Evolutionary conservation across 805 yeast genomes (phyloP).

Genomic region (Wickerhamomyces strasburgensis): DNA sequence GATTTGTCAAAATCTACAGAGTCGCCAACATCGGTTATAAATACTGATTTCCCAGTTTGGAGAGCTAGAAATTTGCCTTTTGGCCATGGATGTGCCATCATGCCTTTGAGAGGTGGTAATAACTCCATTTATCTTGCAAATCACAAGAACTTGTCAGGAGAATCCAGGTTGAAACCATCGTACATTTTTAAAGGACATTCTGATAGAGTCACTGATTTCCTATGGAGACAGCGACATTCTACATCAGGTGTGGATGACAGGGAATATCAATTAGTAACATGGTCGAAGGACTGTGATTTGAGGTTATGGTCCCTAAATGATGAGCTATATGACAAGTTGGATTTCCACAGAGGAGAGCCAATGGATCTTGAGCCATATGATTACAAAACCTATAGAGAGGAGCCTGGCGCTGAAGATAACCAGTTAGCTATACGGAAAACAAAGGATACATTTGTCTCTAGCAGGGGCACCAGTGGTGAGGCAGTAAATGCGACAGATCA

Average conservation of each 20-base stretch:
- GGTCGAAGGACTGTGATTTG: constrained; percentile 87
- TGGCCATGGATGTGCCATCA: constrained; percentile 81
- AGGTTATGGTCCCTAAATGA: constrained; percentile 71
- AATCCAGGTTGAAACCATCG: constrained; percentile 42
- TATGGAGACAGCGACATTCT: constrained; percentile 71
- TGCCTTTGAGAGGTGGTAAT: constrained; percentile 87
- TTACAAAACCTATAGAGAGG: constrained; percentile 46
- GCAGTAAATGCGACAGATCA: constrained; percentile 48
- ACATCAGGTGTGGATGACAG: constrained; percentile 52
- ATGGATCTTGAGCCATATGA: constrained; percentile 36
- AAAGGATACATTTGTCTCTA: constrained; percentile 36
- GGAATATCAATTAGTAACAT: constrained; percentile 87
- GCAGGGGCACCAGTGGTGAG: constrained; percentile 28
- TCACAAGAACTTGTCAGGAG: constrained; percentile 24
- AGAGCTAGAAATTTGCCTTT: constrained; percentile 86
- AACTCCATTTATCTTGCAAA: constrained; percentile 37
- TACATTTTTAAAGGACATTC: constrained; percentile 74
- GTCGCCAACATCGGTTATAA: constrained; percentile 53
- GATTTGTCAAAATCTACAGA: constrained; percentile 40
- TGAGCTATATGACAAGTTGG: constrained; percentile 41
- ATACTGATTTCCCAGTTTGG: constrained; percentile 81
- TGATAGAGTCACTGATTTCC: constrained; percentile 80
- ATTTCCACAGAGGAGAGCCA: constrained; percentile 34
- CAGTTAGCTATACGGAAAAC: constrained; percentile 32
- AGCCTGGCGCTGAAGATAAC: constrained; percentile 34